phyloP scores from a whole-genome alignment of 2,329 filamentous ascomycete genomes.

The Tolypocladium tundrense region DNA sequence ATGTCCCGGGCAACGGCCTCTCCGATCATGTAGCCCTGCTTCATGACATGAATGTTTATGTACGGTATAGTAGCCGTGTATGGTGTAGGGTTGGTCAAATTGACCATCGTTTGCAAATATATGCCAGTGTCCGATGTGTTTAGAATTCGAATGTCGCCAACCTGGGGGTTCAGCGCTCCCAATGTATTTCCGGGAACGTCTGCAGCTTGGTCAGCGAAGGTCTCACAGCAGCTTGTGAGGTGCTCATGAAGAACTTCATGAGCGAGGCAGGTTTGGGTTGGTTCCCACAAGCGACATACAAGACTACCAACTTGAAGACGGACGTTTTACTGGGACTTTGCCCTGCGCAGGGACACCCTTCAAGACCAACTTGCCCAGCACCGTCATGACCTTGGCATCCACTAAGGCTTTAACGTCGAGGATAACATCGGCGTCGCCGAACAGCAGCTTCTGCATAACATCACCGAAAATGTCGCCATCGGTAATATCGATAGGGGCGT shows the following conservation, averaged over 20 bases:
- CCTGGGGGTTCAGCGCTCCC: constrained; percentile 43
- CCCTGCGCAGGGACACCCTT: constrained; percentile 80
- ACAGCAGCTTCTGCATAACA: constrained; percentile 70
- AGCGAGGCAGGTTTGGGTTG: not conserved
- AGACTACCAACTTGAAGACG: constrained; percentile 40
- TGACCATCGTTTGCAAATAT: constrained; percentile 60
- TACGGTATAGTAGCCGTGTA: constrained; percentile 80
- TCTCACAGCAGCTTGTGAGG: constrained; percentile 9
- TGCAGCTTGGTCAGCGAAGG: constrained; percentile 29
- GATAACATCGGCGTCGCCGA: constrained; percentile 58
- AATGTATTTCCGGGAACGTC: constrained; percentile 48
- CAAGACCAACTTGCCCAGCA: constrained; percentile 69
- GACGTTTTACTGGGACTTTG: constrained; percentile 85
- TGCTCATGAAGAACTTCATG: not conserved
- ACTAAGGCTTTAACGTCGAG: constrained; percentile 71
- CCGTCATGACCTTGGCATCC: constrained; percentile 72
- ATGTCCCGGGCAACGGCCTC: constrained; percentile 60
- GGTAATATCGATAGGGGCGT: constrained; percentile 75
- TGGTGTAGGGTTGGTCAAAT: constrained; percentile 81
- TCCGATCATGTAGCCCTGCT: constrained; percentile 65
- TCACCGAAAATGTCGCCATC: constrained; percentile 70
- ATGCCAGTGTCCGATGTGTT: constrained; percentile 64
- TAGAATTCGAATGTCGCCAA: constrained; percentile 62
- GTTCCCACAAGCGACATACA: constrained; percentile 7
- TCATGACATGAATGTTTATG: constrained; percentile 63